These are phyloP conservation scores for Rhizopogon salebrosus DNA, from an alignment of 768 basidiomycete genomes.

Conservation along the genomic window DNA sequence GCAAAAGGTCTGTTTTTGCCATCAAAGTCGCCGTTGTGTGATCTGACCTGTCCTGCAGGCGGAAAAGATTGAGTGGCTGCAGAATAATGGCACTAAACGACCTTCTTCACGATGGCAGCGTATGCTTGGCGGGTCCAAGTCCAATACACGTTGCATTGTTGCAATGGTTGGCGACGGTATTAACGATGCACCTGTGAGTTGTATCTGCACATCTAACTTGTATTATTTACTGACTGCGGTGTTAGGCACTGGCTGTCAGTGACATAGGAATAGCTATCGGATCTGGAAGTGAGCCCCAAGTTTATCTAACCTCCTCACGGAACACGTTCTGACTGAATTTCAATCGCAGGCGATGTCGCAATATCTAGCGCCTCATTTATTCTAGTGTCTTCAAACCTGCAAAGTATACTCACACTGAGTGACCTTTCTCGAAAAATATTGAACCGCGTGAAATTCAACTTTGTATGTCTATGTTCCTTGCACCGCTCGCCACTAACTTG, in stretches of 20 bases:
- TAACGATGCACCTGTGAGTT: constrained; percentile 51
- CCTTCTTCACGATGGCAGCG: constrained; percentile 23
- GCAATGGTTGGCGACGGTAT: constrained; percentile 61
- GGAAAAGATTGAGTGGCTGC: constrained; percentile 55
- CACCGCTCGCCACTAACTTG: constrained; percentile 11
- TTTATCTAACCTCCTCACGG: neutral
- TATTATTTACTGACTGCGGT: constrained; percentile 7
- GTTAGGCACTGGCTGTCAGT: constrained; percentile 47
- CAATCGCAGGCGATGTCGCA: constrained; percentile 44
- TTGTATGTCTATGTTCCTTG: constrained; percentile 37
- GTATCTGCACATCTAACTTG: neutral
- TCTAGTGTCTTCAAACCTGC: constrained; percentile 63
- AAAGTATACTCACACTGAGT: constrained; percentile 52
- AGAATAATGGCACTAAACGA: constrained; percentile 36
- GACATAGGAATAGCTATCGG: constrained; percentile 58
- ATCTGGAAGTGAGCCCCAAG: constrained; percentile 43
- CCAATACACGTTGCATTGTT: constrained; percentile 39
- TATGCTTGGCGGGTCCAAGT: constrained; percentile 13
- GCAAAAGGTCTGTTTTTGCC: constrained; percentile 50
- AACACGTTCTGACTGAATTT: neutral
- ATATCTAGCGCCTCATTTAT: constrained; percentile 79
- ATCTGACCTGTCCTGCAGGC: constrained; percentile 30
- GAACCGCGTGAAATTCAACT: constrained; percentile 69
- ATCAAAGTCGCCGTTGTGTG: neutral
- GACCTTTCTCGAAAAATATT: constrained; percentile 66